Evolutionary conservation across 306 rosid genomes (phyloP), one percentile per base, ranked within the genome.

Genomic region (Urtica urens): DNA sequence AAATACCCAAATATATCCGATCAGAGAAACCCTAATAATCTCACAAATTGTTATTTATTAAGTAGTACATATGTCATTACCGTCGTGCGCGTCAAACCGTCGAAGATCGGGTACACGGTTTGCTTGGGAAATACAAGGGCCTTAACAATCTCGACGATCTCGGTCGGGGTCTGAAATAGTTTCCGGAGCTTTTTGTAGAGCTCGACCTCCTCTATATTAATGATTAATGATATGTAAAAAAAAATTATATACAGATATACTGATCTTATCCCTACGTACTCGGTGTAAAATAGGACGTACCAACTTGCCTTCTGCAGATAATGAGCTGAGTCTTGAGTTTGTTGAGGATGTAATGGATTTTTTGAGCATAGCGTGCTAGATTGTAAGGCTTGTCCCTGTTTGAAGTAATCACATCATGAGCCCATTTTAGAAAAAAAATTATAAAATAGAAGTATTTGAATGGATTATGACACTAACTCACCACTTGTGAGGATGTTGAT

Each of bases 301-400:
- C 84, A 12, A 76, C 62, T 49, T 76, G 78, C 6, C 58, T 71
- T 11, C 27, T 62, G 71, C 62, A 47, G 3, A 49, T n/a, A 1
- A 55, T 3, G 48, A 80, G 52, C 35, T 67, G 80, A 17, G 56
- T 70, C 66, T 68, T 76, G 0, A 80, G 39, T 50, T 72, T 80
- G 70, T 68, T 73, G 2, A 67, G 76, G 3, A 76, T 61, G 52
- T 67, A 55, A 42, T 76, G 70, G 17, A 76, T 71, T 41, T 76
- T 80, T 39, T 73, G 81, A 55, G 78, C 64, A 59, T 60, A 80
- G 11, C 63, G 79, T 5, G 84, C 63, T 11, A 81, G 46, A 13
- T 81, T 77, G 28, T 63, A 67, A 13, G 43, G 66, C 17, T 68
- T 55, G 44, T 69, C 82, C 54, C 54, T 49, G 54, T 7, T 5